Conservation (phyloP, 2,329 filamentous ascomycete genomes). For the Penicillium sp. region DNA sequence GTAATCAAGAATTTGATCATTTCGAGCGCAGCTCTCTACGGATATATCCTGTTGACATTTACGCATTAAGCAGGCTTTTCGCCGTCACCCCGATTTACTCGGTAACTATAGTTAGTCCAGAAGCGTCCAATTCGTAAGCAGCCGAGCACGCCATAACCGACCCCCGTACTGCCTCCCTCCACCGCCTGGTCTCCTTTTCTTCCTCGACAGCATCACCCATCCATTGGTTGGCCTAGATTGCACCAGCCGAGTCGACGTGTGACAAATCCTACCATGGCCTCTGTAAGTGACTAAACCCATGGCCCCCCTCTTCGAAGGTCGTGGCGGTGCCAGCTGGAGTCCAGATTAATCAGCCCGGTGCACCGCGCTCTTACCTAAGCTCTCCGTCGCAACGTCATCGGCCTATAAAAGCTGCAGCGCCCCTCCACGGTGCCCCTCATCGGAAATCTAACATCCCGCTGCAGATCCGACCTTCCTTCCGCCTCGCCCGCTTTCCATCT, state of each 20-base stretch:
- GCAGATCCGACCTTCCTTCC: constrained; percentile 16
- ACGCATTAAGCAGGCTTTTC: too few species aligned
- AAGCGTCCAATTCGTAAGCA: constrained; percentile 34
- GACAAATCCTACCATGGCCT: constrained; percentile 18
- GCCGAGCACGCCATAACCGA: constrained; percentile 37
- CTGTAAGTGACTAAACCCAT: constrained; percentile 15
- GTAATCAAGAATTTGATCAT: too few species aligned
- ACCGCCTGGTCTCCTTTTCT: constrained; percentile 18
- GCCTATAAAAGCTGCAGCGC: constrained; percentile 30
- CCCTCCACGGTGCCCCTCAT: constrained; percentile 21
- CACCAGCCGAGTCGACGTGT: constrained; percentile 2
- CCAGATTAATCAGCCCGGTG: constrained; percentile 27
- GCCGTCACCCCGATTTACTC: too few species aligned
- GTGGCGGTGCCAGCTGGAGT: background rate
- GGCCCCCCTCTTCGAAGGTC: background rate
- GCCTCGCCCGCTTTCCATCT: constrained; percentile 13
- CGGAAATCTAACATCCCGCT: constrained; percentile 14
- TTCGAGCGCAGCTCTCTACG: too few species aligned
- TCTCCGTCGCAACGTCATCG: constrained; percentile 31
- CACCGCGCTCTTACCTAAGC: constrained; percentile 27
- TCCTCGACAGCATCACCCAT: constrained; percentile 14
- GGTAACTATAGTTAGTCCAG: too few species aligned
- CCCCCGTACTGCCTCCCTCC: constrained; percentile 16
- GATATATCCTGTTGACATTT: too few species aligned
- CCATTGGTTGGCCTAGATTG: constrained; percentile 11